A percentile compares a stretch with the other conserved stretches of the same genome.
phyloP scores from a whole-genome alignment of 257 asterid species.

The Solanum piurae region DNA sequence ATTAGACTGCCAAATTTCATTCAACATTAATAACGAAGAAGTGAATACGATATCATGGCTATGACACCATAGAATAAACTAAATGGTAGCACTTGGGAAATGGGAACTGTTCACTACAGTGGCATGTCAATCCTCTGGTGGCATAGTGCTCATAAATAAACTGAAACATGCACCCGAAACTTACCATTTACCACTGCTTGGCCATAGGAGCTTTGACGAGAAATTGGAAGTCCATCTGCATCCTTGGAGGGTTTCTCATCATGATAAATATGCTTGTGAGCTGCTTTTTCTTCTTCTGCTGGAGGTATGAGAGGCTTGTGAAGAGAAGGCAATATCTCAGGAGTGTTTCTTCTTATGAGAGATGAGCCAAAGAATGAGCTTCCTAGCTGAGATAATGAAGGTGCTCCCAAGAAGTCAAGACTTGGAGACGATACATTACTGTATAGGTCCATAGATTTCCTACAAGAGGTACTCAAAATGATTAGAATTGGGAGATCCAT shows the following conservation, averaged over 20 bases:
- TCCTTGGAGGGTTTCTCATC: conserved; percentile 31
- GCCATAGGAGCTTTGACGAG: conserved; percentile 59
- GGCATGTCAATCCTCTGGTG: background rate
- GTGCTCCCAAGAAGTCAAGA: conserved; percentile 64
- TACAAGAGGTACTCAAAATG: conserved; percentile 20
- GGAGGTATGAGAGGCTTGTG: conserved; percentile 56
- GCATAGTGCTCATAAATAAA: background rate
- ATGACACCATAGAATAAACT: background rate
- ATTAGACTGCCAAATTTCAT: background rate
- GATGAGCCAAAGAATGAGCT: conserved; percentile 73
- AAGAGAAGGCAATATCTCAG: conserved; percentile 63
- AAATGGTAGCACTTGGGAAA: background rate
- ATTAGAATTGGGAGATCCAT: background rate
- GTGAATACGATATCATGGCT: too few relatives aligned
- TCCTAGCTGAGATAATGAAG: conserved; percentile 50
- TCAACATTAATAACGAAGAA: background rate
- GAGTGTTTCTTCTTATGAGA: conserved; percentile 62
- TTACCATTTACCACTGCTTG: conserved; percentile 83
- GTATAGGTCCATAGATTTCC: conserved; percentile 87
- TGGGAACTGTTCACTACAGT: background rate
- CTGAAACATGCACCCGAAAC: background rate
- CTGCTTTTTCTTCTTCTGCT: conserved; percentile 27
- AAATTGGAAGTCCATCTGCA: conserved; percentile 42
- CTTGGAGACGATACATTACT: conserved; percentile 85
- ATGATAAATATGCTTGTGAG: conserved; percentile 53